These are phyloP conservation scores for Decorospora gaudefroyi DNA, from an alignment of 2,329 filamentous ascomycete species.

Conservation along the genomic window DNA sequence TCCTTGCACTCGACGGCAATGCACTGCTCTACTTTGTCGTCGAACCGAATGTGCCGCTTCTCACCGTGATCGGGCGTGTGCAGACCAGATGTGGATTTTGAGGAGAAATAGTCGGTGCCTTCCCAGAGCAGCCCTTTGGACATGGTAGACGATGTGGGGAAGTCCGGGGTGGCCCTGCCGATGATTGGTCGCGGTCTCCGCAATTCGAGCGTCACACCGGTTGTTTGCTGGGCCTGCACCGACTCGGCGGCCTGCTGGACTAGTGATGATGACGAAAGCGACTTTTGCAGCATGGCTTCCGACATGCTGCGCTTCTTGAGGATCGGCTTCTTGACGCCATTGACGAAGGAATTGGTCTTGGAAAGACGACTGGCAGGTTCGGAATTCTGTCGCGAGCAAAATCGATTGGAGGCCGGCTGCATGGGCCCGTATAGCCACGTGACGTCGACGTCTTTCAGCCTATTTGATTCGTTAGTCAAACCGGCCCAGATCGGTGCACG, in stretches of 20 bases:
- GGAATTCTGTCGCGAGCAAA: constrained; percentile 54
- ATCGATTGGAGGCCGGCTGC: constrained; percentile 69
- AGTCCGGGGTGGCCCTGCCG: constrained; percentile 69
- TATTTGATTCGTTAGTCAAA: constrained; percentile 51
- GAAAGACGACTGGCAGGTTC: constrained; percentile 61
- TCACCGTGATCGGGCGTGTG: constrained; percentile 65
- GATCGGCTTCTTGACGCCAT: constrained; percentile 78
- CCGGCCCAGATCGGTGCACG: constrained; percentile 26
- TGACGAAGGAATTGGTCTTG: constrained; percentile 67
- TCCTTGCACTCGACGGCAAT: constrained; percentile 90
- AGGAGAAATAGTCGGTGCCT: constrained; percentile 67
- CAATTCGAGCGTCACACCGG: constrained; percentile 50
- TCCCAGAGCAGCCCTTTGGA: constrained; percentile 65
- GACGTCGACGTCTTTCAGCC: constrained; percentile 96
- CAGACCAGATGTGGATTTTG: constrained; percentile 71
- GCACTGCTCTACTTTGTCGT: constrained; percentile 93
- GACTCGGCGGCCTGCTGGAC: constrained; percentile 87
- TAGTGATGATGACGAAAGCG: constrained; percentile 83
- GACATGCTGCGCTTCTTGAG: constrained; percentile 97
- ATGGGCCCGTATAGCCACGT: constrained; percentile 96
- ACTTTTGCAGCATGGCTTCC: constrained; percentile 89
- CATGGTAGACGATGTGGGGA: constrained; percentile 66
- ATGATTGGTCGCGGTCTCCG: constrained; percentile 60
- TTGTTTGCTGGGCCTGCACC: constrained; percentile 80
- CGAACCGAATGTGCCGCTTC: constrained; percentile 90